These are phyloP conservation scores for Cutaneotrichosporon cutaneum DNA, from an alignment of 1,284 basidiomycete species.

Conservation along the genomic window DNA sequence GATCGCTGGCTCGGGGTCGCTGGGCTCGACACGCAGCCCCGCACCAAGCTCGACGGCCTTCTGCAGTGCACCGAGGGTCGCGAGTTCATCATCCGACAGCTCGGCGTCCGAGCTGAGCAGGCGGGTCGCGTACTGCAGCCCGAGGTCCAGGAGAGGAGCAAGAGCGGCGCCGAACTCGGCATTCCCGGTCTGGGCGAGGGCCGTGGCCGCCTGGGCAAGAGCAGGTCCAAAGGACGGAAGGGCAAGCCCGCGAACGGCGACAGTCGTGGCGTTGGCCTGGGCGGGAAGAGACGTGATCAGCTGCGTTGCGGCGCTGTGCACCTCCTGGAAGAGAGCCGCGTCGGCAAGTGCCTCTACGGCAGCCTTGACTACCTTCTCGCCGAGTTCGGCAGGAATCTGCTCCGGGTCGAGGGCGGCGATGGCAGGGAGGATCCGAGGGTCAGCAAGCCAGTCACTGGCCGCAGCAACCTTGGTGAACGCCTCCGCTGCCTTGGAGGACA, in stretches of 20 bases:
- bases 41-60: constrained; percentile 9
- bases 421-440: constrained; percentile 27
- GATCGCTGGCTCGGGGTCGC: constrained; percentile 70
- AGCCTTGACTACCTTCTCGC: background rate
- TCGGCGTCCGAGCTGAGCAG: constrained; percentile 24
- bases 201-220: constrained; percentile 12
- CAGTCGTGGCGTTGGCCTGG: constrained; percentile 3
- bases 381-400: background rate
- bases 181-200: background rate
- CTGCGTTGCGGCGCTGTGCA: constrained; percentile 16
- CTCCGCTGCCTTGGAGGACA: constrained; percentile 15
- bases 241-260: background rate
- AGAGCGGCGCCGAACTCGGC: constrained; percentile 14
- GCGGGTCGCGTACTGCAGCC: constrained; percentile 30
- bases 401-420: constrained; percentile 7
- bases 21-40: constrained; percentile 49
- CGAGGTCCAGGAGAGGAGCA: constrained; percentile 25
- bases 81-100: constrained; percentile 21
- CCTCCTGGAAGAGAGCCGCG: background rate
- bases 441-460: constrained; percentile 9
- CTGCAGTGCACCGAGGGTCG: constrained; percentile 12
- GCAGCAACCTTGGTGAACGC: constrained; percentile 11
- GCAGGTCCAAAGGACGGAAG: background rate
- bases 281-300: constrained; percentile 6
- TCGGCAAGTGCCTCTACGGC: constrained; percentile 19